These are phyloP conservation scores for Phytophthora cryptogea DNA, from an alignment of 352 stramenopile species.

Conservation along the genomic window DNA sequence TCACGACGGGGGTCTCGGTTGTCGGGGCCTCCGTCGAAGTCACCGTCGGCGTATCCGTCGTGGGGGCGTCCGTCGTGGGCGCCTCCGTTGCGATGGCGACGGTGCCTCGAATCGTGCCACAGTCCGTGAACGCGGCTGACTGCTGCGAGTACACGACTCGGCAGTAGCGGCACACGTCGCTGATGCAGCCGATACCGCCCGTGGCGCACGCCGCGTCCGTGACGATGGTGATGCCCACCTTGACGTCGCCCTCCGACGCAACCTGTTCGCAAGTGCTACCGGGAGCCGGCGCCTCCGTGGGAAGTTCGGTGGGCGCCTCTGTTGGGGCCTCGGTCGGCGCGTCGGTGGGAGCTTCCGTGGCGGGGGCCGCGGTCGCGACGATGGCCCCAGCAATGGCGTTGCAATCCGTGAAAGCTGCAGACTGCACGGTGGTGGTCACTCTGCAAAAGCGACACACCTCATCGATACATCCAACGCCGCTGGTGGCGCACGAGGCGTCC, in stretches of 20 bases:
- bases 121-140: constrained; percentile 34
- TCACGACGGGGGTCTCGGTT: not conserved
- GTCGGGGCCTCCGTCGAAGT: not conserved
- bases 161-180: constrained; percentile 39
- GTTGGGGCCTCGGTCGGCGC: constrained; percentile 7
- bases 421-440: constrained; percentile 33
- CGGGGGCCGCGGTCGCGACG: not conserved
- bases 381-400: constrained; percentile 7
- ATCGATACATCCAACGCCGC: constrained; percentile 45
- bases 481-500: constrained; percentile 28
- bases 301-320: constrained; percentile 7
- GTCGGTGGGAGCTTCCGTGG: not conserved
- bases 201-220: constrained; percentile 27
- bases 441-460: constrained; percentile 47
- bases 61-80: constrained; percentile 7
- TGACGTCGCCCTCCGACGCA: constrained; percentile 19
- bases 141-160: constrained; percentile 26
- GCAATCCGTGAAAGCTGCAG: constrained; percentile 30
- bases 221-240: constrained; percentile 38
- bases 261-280: constrained; percentile 13
- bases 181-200: constrained; percentile 41
- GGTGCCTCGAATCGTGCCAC: constrained; percentile 12
- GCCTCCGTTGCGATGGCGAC: not conserved
- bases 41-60: not conserved
- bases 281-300: constrained; percentile 2